Evolutionary conservation across 2,329 filamentous ascomycete species (phyloP).

Genomic region (Phialophora macrospora): DNA sequence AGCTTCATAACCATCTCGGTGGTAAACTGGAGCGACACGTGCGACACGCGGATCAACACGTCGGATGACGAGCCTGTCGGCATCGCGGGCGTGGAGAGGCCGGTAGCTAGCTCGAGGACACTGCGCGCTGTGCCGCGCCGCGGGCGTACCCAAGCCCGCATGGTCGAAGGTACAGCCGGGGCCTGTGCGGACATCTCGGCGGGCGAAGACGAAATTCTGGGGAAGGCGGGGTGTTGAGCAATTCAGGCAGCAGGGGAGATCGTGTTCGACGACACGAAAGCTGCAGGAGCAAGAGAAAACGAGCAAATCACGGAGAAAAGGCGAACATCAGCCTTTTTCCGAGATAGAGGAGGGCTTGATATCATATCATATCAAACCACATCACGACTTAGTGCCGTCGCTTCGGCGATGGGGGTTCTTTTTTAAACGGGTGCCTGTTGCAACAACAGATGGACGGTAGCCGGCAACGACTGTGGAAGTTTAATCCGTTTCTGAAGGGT

Average conservation of each 20-base stretch:
- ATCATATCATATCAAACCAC: not conserved
- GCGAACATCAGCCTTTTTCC: not conserved
- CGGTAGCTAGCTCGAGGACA: not conserved
- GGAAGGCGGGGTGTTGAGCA: not conserved
- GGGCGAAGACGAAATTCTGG: not conserved
- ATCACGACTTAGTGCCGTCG: not conserved
- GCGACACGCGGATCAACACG: not conserved
- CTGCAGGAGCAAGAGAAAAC: not conserved
- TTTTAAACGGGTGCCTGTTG: not conserved
- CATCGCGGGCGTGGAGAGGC: not conserved
- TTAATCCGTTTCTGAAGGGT: no score
- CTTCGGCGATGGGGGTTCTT: not conserved
- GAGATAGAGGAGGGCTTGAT: not conserved
- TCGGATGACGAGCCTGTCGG: not conserved
- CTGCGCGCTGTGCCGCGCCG: not conserved
- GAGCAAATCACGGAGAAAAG: not conserved
- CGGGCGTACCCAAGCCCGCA: not conserved
- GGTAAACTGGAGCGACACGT: not conserved
- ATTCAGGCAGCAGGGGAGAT: not conserved
- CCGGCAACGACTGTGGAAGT: no score
- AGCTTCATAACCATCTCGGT: not conserved
- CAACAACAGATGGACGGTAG: no score
- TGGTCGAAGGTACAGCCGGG: not conserved
- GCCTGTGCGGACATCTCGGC: not conserved
- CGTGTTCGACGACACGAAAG: not conserved